Base-by-base conservation (phyloP, 2,329 filamentous ascomycete genomes). In the Ceratocystis lukuohia region DNA sequence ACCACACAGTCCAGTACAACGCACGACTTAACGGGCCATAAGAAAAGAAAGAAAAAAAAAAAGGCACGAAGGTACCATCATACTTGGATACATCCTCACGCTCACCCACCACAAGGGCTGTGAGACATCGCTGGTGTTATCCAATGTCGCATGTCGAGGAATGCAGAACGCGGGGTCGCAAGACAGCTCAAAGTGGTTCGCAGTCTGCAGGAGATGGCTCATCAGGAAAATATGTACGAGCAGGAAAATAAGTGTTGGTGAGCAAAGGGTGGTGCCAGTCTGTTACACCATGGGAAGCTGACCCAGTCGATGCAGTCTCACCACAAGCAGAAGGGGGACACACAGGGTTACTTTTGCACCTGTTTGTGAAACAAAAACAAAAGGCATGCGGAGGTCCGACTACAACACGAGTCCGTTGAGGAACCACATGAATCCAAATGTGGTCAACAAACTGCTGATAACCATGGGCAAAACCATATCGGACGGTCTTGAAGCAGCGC, bases 371-470 rank as follows among this genome's bases (percentile, higher is more conserved):
- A 33, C 56, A 20, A 33, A 44, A 20, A 57, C n/a, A 53, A 65
- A 41, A 65, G 22, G 41, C 20, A 41, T 15, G 53, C 20, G 28
- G 57, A 12, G 20, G 45, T 25, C 48, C 48, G 48, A 28, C 61
- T 77, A 72, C 45, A 76, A 71, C 7, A 74, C 76, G 10, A 83
- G 72, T 1, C 84, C 83, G 28, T 77, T 77, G 46, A 85, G 82
- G 70, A 86, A 86, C 83, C 83, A 86, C 37, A 83, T 85, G 70
- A 87, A 86, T 72, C 81, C 83, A 37, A 82, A 69, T 3, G 86
- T 75, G 1, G 84, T 86, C 56, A 84, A 72, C 41, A 80, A 62
- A 70, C 80, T 79, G 80, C 78, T 76, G 28, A 79, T 65, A 45
- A 68, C 65, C 66, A 68, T 68, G 12, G 66, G 66, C 25, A 68